Base-by-base conservation (phyloP, 2,329 filamentous ascomycete genomes). In the Thelonectria blattea region DNA sequence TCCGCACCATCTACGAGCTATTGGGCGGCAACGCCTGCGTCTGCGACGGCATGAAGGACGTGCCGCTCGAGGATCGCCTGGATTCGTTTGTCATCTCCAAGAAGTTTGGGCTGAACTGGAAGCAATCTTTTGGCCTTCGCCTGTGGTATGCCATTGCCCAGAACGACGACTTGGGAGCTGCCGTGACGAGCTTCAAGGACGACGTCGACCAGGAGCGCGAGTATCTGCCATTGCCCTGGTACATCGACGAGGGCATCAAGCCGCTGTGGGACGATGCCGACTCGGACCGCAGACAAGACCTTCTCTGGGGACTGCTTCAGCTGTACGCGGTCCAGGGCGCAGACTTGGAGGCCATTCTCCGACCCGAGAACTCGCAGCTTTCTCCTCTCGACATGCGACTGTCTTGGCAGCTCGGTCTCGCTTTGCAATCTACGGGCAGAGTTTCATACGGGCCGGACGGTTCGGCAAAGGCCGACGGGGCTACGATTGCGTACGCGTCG, bases 1-100 rank as follows among this genome's bases (percentile, higher is more conserved):
- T 97, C 46, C 89, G 95, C 56, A 90, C 93, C 9, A 82, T 99
- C 34, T 99, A 97, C 73, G 92, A 96, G 74, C 83, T 99, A 27
- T 81, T 97, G 11, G 87, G 92, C 30, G 95, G 96, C 39, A 95
- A 97, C 65, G 88, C 92, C n/a, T 89, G 91, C 64, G 85, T 89
- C 27, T 93, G 91, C 60, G 86, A 93, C 66, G 95, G 94, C 11
- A 89, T 90, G 71, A 89, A 87, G 65, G 83, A 82, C 3, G 88
- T 85, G 7, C 86, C 91, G 1, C 79, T 89, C 9, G 95, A 98
- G 75, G 92, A 98, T 76, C 88, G 91, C 46, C 85, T 90, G 41
- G 85, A 88, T 14, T 89, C 89, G 0, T 97, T 99, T 72, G 84
- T 88, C 55, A 91, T 99, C 65, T 91, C 92, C 1, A 85, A 91